Evolutionary conservation across 352 stramenopile species (phyloP).

Genomic region (Plasmopara muralis): DNA sequence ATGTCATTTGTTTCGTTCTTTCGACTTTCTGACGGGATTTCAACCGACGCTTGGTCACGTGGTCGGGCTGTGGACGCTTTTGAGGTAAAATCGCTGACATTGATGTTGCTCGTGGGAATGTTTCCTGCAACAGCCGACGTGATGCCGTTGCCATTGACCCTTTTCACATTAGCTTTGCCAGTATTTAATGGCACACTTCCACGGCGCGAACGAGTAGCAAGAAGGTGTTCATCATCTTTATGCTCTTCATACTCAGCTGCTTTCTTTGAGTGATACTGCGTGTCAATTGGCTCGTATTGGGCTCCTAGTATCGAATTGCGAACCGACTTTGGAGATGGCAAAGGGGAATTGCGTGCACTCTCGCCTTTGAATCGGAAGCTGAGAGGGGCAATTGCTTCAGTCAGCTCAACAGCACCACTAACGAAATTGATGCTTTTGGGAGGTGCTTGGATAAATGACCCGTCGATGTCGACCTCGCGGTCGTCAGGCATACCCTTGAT

Average conservation of each 20-base stretch:
- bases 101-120: constrained; percentile 35
- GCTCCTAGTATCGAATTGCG: constrained; percentile 54
- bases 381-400: constrained; percentile 36
- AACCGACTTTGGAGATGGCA: constrained; percentile 36
- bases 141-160: constrained; percentile 11
- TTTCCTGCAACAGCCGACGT: constrained; percentile 3
- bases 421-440: constrained; percentile 72
- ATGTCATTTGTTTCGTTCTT: constrained; percentile 25
- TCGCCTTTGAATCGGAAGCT: constrained; percentile 70
- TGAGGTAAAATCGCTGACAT: constrained; percentile 17
- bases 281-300: constrained; percentile 56
- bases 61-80: constrained; percentile 12
- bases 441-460: constrained; percentile 25
- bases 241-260: constrained; percentile 60
- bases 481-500: constrained; percentile 54
- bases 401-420: constrained; percentile 42
- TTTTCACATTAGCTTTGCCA: constrained; percentile 12
- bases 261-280: constrained; percentile 68
- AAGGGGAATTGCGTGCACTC: constrained; percentile 23
- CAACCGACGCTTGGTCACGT: constrained; percentile 7
- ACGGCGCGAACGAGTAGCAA: constrained; percentile 22
- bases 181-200: constrained; percentile 34
- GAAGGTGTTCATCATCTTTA: constrained; percentile 29
- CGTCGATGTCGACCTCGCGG: constrained; percentile 31
- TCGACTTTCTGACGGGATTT: constrained; percentile 28